Evolutionary conservation across 805 yeast genomes (phyloP).

Genomic region (Nakazawaea ishiwadae): DNA sequence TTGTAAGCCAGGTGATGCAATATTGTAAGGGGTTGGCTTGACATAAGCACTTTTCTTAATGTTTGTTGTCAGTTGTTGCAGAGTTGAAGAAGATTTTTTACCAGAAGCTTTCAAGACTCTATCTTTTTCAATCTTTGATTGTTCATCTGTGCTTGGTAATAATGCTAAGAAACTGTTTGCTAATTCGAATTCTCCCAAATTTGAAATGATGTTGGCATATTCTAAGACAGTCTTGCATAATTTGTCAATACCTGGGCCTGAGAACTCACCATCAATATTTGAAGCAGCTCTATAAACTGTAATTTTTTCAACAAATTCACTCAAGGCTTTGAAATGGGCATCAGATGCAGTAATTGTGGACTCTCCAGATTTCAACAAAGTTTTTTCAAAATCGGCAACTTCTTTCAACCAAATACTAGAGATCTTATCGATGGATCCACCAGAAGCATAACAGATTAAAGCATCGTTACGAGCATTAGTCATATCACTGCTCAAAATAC

Average conservation of each 20-base stretch:
- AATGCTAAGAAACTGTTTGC: slow-evolving; percentile 67
- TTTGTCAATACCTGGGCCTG: slow-evolving; percentile 41
- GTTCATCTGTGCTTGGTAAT: slow-evolving; percentile 71
- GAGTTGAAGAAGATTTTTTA: slow-evolving; percentile 15
- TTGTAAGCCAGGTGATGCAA: slow-evolving; percentile 1
- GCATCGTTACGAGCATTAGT: slow-evolving; percentile 63
- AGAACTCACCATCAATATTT: slow-evolving; percentile 26
- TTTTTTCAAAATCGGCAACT: slow-evolving; percentile 35
- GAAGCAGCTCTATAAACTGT: slow-evolving; percentile 62
- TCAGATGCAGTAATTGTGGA: slow-evolving; percentile 65
- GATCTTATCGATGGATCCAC: slow-evolving; percentile 74
- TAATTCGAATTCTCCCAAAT: slow-evolving; percentile 77
- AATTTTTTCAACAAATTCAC: slow-evolving; percentile 79
- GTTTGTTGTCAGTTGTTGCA: slow-evolving; percentile 10
- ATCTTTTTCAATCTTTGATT: slow-evolving; percentile 68
- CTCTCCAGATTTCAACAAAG: slow-evolving; percentile 37
- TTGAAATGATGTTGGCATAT: slow-evolving; percentile 74
- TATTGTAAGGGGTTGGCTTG: background rate
- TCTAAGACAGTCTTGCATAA: slow-evolving; percentile 68
- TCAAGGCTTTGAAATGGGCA: slow-evolving; percentile 79
- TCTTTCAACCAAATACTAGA: slow-evolving; percentile 84
- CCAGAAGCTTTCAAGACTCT: slow-evolving; percentile 69
- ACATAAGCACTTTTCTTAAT: background rate
- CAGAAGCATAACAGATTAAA: slow-evolving; percentile 71
- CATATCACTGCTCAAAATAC: slow-evolving; percentile 45